A percentile compares a stretch with the other conserved stretches of the same genome.
Evolutionary conservation across 306 rosid species (phyloP).

Genomic region (Gillenia trifoliata): DNA sequence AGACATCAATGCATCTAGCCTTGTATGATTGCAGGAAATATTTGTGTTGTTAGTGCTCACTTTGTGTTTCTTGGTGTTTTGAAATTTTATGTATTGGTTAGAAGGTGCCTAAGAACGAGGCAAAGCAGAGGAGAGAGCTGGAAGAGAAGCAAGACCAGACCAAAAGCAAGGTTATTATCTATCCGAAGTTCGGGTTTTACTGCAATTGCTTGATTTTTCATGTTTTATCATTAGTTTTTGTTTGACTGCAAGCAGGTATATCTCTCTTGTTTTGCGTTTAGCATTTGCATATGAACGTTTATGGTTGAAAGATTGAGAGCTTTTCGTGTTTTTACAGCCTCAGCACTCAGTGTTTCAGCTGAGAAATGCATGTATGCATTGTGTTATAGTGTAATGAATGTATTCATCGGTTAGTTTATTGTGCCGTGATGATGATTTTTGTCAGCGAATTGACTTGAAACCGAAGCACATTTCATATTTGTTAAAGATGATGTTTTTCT

Average conservation of each 20-base stretch:
- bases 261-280: neutral
- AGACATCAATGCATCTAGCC: neutral
- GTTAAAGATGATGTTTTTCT: neutral
- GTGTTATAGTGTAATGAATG: neutral
- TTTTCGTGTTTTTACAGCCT: neutral
- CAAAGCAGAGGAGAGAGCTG: slow-evolving; percentile 48
- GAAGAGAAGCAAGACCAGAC: slow-evolving; percentile 39
- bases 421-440: neutral
- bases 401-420: neutral
- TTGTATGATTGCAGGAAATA: neutral
- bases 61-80: slow-evolving; percentile 22
- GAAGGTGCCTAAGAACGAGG: slow-evolving; percentile 54
- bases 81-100: slow-evolving; percentile 16
- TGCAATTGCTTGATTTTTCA: neutral
- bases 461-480: neutral
- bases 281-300: neutral
- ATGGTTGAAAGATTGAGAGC: neutral
- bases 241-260: slow-evolving; percentile 38
- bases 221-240: neutral
- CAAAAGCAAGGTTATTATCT: slow-evolving; percentile 78
- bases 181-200: slow-evolving; percentile 8
- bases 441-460: neutral
- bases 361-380: neutral
- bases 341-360: neutral
- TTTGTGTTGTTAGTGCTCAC: slow-evolving; percentile 11